Evolutionary conservation across 2,329 filamentous ascomycete genomes (phyloP), one percentile per base, ranked within the genome.

Genomic region (Alternaria triticimaculans): DNA sequence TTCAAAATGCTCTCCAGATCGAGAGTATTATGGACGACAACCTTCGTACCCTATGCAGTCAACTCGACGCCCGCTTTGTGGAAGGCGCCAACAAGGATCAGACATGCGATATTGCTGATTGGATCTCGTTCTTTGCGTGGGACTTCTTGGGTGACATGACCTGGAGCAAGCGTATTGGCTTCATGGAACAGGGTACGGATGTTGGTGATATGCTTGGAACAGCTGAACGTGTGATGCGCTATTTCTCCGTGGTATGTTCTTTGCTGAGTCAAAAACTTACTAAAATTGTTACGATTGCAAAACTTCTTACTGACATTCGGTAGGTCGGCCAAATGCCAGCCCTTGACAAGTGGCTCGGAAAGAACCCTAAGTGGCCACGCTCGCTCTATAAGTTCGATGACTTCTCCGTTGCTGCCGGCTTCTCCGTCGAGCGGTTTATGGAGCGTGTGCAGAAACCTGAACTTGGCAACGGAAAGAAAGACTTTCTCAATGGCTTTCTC

Each of bases 131-230:
- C 56, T 76, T 77, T 58, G 65, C 73, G 23, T 74, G 68, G 66
- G 68, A 72, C 46, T 70, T 82, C 7, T 68, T 84, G 1, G 79
- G 80, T 1, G 77, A 82, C 45, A 69, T 83, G 56, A 81, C 78
- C 0, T 83, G 82, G 64, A 76, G 77, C 18, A 77, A 79, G 64
- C 76, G 75, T n/a, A 73, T 83, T 8, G 82, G 82, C 1, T 83
- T 84, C 66, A 74, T 83, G 51, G 77, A 83, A 57, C 65, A 76
- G 49, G 81, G 79, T 0, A 68, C 70, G 18, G 82, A 84, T 59
- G 72, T 83, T 26, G 79, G 80, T 6, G 64, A 66, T 46, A 70
- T 76, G 67, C 58, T 78, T 14, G 59, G 58, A n/a, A 80, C 83
- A 51, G 78, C 83, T 30, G 82, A 69, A 28, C 66, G 71, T 5